phyloP scores from a whole-genome alignment of 306 rosid genomes.

The Astragalus membranaceus region DNA sequence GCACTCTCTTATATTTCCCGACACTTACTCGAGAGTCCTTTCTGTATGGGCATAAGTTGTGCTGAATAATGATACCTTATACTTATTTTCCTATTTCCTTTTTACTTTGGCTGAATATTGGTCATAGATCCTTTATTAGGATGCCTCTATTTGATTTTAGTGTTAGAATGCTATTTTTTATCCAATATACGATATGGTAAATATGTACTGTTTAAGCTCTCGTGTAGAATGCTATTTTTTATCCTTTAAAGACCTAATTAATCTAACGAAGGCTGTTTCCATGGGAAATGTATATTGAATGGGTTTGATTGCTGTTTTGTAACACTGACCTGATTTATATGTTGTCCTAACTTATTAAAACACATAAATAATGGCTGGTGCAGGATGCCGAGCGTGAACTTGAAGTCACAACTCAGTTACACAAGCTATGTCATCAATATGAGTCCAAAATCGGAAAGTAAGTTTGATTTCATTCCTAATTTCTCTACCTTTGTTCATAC shows the following conservation, averaged over 20 bases:
- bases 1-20: background rate
- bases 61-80: background rate
- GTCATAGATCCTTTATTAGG: background rate
- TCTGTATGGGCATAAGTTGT: background rate
- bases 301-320: conserved; percentile 3
- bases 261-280: background rate
- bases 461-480: conserved; percentile 24
- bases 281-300: conserved; percentile 10
- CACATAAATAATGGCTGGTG: conserved; percentile 24
- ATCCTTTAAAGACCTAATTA: background rate
- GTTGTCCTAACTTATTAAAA: background rate
- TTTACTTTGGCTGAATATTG: background rate
- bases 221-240: background rate
- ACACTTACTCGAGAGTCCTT: background rate
- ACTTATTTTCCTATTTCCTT: background rate
- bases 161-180: too few relatives aligned
- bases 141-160: background rate
- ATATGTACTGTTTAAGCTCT: background rate
- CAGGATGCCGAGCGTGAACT: conserved; percentile 64
- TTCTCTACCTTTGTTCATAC: background rate
- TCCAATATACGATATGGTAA: background rate
- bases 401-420: conserved; percentile 46
- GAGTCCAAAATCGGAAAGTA: conserved; percentile 79
- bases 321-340: background rate
- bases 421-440: conserved; percentile 66